Base-by-base conservation (phyloP, 441 rosid species). In the Adansonia madagascariensis region DNA sequence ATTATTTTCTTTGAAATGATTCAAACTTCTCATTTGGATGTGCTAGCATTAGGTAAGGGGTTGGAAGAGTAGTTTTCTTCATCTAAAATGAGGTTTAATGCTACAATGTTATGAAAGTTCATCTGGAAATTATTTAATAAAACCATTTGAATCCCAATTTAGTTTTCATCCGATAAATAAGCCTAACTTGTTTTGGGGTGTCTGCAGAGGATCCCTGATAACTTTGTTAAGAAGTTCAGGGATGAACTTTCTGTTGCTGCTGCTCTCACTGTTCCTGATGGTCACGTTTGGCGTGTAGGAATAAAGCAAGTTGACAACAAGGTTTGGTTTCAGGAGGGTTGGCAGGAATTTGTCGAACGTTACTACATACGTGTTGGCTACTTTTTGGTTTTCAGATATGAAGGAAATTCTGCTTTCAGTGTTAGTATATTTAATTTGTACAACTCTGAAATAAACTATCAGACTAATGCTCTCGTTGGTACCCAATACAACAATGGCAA, bases 181-280 rank as follows among this genome's bases (percentile, higher is more conserved):
- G 31, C 76, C 80, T 80, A 57, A 80, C 84, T 63, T 84, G 50
- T 35, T 67, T 77, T 66, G 73, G 17, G 69, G 67, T 78, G 59
- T 75, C 74, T 88, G 92, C 98, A 97, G 99, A 90, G 98, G 84
- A 91, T 97, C 70, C 99, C 99, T 39, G 98, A 94, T 75, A 88
- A 85, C 84, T 97, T 97, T 82, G 85, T 91, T 87, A 91, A 84
- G 90, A 94, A 82, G 85, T 91, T 86, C 86, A 91, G 87, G 83
- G 91, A 91, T 75, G 98, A 94, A 81, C 89, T 97, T 17, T 82
- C 97, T 17, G 83, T 85, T 76, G 89, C 88, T 80, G 97, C 88
- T 71, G 94, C 91, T 50, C 94, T 97, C 83, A 89, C 89, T 60
- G 94, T 91, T 78, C 96, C 97, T 41, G 95, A 89, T 80, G 98